Evolutionary conservation across 495 filamentous ascomycete species (phyloP).

Genomic region (Aeminium ludgeri): DNA sequence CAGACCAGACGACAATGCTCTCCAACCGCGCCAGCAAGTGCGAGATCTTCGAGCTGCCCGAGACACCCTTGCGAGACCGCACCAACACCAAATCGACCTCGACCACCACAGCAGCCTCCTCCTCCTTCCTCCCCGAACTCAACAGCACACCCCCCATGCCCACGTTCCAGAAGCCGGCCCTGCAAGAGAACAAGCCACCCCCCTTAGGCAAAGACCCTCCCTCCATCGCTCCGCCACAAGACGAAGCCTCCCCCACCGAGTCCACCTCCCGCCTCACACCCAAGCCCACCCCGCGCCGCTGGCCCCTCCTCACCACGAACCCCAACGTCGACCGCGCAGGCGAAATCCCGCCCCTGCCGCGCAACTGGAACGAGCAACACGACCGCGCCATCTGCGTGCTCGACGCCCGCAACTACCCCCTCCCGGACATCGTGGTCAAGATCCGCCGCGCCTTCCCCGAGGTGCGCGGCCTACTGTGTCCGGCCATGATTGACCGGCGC

Average conservation of each 20-base stretch:
- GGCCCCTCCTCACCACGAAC: not conserved
- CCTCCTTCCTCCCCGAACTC: not conserved
- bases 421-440: conserved; percentile 3
- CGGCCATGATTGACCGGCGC: conserved; percentile 12
- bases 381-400: conserved; percentile 15
- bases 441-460: conserved; percentile 8
- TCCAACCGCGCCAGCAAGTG: too few relatives aligned
- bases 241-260: not conserved
- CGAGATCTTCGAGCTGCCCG: too few relatives aligned
- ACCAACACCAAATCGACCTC: too few relatives aligned
- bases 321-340: conserved; percentile 1
- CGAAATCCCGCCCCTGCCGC: conserved; percentile 10
- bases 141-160: not conserved
- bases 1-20: too few relatives aligned
- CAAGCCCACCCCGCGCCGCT: not conserved
- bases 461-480: conserved; percentile 6
- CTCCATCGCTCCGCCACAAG: not conserved
- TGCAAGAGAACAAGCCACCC: too few relatives aligned
- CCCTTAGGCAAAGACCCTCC: not conserved
- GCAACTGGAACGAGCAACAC: conserved; percentile 8
- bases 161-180: not conserved
- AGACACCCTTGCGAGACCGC: not conserved
- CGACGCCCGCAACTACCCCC: conserved; percentile 7
- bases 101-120: too few relatives aligned
- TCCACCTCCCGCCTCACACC: not conserved